Base-by-base conservation (phyloP, 2,329 filamentous ascomycete species). In the Dryadomyces quercivorus region DNA sequence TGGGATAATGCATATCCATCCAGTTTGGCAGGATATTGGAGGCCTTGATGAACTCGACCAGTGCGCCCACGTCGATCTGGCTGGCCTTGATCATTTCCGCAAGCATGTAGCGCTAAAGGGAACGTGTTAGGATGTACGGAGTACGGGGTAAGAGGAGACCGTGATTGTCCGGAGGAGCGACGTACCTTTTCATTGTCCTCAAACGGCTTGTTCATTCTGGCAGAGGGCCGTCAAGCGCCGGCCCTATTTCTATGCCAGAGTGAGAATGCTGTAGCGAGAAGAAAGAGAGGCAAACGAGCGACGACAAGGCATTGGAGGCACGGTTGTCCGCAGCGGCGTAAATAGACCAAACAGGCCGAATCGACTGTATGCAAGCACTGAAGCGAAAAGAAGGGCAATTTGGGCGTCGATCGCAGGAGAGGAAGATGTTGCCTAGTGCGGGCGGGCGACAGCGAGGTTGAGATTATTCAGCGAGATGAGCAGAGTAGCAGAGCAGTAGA, bases 71-170 rank as follows among this genome's bases (percentile, higher is more conserved):
- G 55, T 77, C 72, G 56, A 80, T 65, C 34, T 70, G 65, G 66
- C 77, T 81, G 57, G 70, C 70, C 61, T 80, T 81, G 65, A 81
- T 75, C 61, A 80, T 76, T 65, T 81, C 78, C 55, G 72, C 75
- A 55, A 81, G 70, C 57, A 81, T 67, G 62, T 79, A 79, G 58
- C 77, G 75, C 78, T 81, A 43, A 16, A 36, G 34, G 21, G 8
- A 3, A 22, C n/a, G n/a, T 40, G 26, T 36, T 43, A 42, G 16
- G 21, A 20, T 8, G 44, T 12, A 20, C 20, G 22, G 15, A 7
- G 38, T 16, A 31, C 42, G 2, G 1, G 21, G 21, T 3, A n/a
- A 13, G n/a, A 44, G 42, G 12, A 18, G 10, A 18, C n/a, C n/a
- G n/a, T n/a, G n/a, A n/a, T n/a, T n/a, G n/a, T n/a, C n/a, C 12